These are phyloP conservation scores for Leccinum pachyderme DNA, from an alignment of 1,284 basidiomycete species.

Conservation along the genomic window DNA sequence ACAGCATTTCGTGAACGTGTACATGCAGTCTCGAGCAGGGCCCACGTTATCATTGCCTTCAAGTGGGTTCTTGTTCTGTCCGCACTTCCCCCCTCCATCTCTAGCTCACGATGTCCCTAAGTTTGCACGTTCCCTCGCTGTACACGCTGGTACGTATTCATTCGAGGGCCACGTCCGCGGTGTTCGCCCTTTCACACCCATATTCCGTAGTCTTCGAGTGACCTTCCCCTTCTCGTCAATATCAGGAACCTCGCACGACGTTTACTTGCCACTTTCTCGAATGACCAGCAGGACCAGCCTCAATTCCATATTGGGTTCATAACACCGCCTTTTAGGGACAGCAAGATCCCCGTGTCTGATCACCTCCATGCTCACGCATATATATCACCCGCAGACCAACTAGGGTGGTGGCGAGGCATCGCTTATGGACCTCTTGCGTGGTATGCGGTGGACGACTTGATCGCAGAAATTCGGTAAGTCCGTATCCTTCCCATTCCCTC, in stretches of 20 bases:
- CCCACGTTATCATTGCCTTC: conserved; percentile 69
- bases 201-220: conserved; percentile 59
- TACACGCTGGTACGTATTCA: conserved; percentile 8
- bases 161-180: not conserved
- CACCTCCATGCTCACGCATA: conserved; percentile 76
- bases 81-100: not conserved
- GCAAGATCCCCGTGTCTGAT: conserved; percentile 72
- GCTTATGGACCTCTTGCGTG: conserved; percentile 53
- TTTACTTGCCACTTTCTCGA: not conserved
- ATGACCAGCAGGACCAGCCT: not conserved
- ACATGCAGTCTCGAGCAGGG: conserved; percentile 50
- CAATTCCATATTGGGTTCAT: conserved; percentile 57
- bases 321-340: conserved; percentile 69
- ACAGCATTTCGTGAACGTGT: conserved; percentile 2
- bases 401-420: conserved; percentile 65
- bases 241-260: conserved; percentile 1
- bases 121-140: conserved; percentile 1
- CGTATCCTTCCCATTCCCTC: conserved; percentile 17
- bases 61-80: conserved; percentile 48
- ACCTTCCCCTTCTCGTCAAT: conserved; percentile 31
- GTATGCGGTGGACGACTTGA: conserved; percentile 66
- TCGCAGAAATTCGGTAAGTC: conserved; percentile 70
- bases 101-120: not conserved
- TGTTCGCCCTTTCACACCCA: conserved; percentile 3
- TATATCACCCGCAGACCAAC: conserved; percentile 56